These are phyloP conservation scores for Penicillium pancosmium DNA, from an alignment of 495 filamentous ascomycete genomes.

Conservation along the genomic window DNA sequence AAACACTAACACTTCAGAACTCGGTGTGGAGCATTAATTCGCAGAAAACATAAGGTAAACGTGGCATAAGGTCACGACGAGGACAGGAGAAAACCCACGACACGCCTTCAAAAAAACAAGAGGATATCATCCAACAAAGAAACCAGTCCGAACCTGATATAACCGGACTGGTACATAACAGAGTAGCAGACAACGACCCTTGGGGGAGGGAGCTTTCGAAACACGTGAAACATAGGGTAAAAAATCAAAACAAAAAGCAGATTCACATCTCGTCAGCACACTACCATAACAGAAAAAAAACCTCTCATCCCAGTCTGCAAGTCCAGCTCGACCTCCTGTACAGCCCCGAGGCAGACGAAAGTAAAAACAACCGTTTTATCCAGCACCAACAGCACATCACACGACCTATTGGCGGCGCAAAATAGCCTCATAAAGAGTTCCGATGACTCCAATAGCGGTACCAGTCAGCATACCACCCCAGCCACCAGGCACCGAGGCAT, in stretches of 20 bases:
- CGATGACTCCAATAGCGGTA: constrained; percentile 66
- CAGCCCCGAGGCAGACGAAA: constrained; percentile 17
- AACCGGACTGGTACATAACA: background rate
- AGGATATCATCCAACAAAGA: constrained; percentile 30
- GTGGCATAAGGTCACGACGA: constrained; percentile 4
- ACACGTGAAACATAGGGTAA: background rate
- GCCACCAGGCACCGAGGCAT: constrained; percentile 68
- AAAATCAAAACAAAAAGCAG: background rate
- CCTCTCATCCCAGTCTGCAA: constrained; percentile 7
- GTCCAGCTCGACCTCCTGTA: constrained; percentile 20
- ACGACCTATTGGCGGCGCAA: constrained; percentile 63
- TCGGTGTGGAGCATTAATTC: constrained; percentile 9
- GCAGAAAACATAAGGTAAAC: constrained; percentile 3
- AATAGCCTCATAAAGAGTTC: constrained; percentile 81
- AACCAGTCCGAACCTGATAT: background rate
- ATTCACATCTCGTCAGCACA: background rate
- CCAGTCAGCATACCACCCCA: constrained; percentile 72
- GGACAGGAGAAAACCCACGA: constrained; percentile 8
- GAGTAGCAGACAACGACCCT: background rate
- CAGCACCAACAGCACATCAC: background rate
- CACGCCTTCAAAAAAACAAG: constrained; percentile 19
- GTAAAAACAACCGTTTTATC: constrained; percentile 8
- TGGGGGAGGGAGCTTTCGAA: background rate
- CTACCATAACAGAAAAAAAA: too few relatives aligned
- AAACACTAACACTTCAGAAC: constrained; percentile 17